These are phyloP conservation scores for Aspergillus panamensis DNA, from an alignment of 495 filamentous ascomycete genomes.

Conservation along the genomic window DNA sequence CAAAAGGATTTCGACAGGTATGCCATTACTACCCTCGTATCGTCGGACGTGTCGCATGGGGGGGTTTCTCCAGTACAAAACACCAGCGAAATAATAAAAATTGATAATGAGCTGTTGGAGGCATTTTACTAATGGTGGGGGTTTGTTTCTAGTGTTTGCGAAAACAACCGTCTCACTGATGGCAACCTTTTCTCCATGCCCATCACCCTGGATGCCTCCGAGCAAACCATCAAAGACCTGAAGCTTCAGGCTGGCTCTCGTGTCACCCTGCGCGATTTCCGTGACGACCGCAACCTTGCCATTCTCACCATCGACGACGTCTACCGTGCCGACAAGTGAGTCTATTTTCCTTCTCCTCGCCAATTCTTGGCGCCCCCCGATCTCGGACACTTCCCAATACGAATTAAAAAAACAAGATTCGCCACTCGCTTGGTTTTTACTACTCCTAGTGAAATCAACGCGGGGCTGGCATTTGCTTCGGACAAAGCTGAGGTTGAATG, in stretches of 20 bases:
- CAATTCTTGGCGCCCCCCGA: constrained; percentile 4
- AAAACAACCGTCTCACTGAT: constrained; percentile 76
- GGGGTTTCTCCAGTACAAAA: neutral
- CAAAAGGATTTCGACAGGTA: constrained; percentile 95
- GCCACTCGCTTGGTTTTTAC: neutral
- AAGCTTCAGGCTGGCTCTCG: constrained; percentile 74
- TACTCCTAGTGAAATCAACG: neutral
- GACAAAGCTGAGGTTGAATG: neutral
- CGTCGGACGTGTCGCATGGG: constrained; percentile 14
- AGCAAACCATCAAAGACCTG: constrained; percentile 65
- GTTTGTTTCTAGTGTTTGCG: constrained; percentile 65
- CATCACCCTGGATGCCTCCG: constrained; percentile 83
- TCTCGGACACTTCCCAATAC: neutral
- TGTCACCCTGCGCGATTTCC: constrained; percentile 87
- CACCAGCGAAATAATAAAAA: neutral
- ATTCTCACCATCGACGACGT: constrained; percentile 96
- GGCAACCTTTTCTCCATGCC: constrained; percentile 96
- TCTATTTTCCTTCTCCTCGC: constrained; percentile 14
- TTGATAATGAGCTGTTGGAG: neutral
- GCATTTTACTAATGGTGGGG: constrained; percentile 13
- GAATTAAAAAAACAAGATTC: neutral
- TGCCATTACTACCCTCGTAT: constrained; percentile 13
- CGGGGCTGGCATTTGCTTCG: neutral
- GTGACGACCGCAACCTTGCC: constrained; percentile 91
- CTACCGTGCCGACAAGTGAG: constrained; percentile 95